Evolutionary conservation across 257 asterid species (phyloP).

Genomic region (Haberlea rhodopensis): DNA sequence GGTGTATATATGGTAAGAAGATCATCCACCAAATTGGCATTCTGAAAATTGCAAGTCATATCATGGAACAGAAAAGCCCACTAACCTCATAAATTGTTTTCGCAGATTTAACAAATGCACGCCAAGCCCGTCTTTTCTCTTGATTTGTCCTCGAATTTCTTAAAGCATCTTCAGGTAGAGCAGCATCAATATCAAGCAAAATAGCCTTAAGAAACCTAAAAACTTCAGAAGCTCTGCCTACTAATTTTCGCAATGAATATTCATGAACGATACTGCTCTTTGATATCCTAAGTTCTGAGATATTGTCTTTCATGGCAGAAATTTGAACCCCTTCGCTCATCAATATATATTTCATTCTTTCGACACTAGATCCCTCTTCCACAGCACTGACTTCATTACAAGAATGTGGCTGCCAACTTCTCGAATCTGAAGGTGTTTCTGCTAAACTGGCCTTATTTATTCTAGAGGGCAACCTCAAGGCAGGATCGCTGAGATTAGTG

Average conservation of each 20-base stretch:
- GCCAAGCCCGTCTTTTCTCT: slow-evolving; percentile 72
- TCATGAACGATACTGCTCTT: slow-evolving; percentile 50
- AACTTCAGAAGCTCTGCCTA: slow-evolving; percentile 63
- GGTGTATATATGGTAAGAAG: background rate
- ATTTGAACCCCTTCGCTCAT: slow-evolving; percentile 36
- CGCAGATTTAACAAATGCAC: slow-evolving; percentile 80
- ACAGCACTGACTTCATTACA: slow-evolving; percentile 29
- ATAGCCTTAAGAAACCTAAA: slow-evolving; percentile 61
- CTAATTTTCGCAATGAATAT: slow-evolving; percentile 58
- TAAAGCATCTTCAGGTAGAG: slow-evolving; percentile 69
- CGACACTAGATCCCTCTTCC: slow-evolving; percentile 33
- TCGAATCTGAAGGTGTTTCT: slow-evolving; percentile 29
- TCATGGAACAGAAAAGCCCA: slow-evolving; percentile 16
- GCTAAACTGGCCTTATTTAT: slow-evolving; percentile 32
- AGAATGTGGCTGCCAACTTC: slow-evolving; percentile 30
- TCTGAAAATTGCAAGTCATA: background rate
- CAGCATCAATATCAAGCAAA: slow-evolving; percentile 90
- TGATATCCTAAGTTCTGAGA: slow-evolving; percentile 36
- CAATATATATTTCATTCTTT: slow-evolving; percentile 36
- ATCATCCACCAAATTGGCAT: background rate
- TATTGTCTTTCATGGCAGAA: slow-evolving; percentile 37
- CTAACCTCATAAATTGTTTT: slow-evolving; percentile 78
- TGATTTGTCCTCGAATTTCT: slow-evolving; percentile 61
- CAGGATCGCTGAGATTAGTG: slow-evolving; percentile 47
- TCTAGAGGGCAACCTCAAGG: slow-evolving; percentile 37